Evolutionary conservation across 495 filamentous ascomycete species (phyloP), one percentile per base, ranked within the genome.

Genomic region (Ascobolus immersus): DNA sequence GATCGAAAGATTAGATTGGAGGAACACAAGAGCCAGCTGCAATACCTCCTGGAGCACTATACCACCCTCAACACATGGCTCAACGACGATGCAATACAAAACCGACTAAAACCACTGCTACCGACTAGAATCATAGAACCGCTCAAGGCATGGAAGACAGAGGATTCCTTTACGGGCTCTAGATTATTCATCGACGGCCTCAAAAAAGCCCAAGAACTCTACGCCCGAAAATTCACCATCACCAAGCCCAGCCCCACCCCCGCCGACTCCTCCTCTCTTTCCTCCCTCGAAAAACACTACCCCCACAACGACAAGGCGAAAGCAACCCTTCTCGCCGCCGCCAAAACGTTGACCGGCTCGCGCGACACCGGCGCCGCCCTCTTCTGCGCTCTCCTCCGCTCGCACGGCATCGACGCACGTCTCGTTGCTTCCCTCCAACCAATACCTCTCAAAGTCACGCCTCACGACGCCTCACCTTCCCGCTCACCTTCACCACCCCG

Each of bases 391-490:
- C 48, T 93, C 17, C 60, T 99, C 8, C 69, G 86, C 6, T 64
- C 66, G 19, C 65, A 60, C 19, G 80, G 73, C 5, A 67, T 94
- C 2, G 69, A 79, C 39, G 65, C 80, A n/a, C 67, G 86, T 11
- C 62, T 99, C 2, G 76, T 93, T 1, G 94, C 82, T 52, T 99
- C 89, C 6, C 59, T 99, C 9, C 82, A 94, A 44, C 64, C 70
- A 0, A 58, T 99, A 3, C 59, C 77, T 2, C 84, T 86, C 48
- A 86, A 96, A 45, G 75, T 93, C 3, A 89, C 77, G 7, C 61
- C 69, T 24, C 67, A 78, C 11, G 84, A 89, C 41, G 55, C 64
- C 0, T 77, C 76, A 42, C 72, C 72, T 0, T 91, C 73, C 55
- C 89, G 80, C 49, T 72, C 79, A n/a, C n/a, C n/a, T n/a, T n/a